phyloP scores from a whole-genome alignment of 768 basidiomycete species.

The Cantharellus anzutake region DNA sequence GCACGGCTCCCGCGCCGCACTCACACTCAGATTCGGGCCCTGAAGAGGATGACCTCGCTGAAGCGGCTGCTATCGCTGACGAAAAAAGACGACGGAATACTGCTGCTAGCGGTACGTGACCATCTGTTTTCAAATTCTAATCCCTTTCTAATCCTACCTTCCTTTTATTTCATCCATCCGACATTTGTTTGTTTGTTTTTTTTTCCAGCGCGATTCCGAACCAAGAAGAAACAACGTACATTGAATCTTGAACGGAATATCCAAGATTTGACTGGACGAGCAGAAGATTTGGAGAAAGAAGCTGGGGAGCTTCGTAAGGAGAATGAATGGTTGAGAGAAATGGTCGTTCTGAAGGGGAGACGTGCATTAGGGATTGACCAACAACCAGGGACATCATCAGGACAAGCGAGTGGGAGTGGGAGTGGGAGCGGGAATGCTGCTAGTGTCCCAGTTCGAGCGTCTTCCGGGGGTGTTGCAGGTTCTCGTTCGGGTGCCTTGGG shows the following conservation, averaged over 20 bases:
- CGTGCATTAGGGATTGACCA: not conserved
- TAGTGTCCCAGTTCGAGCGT: no score
- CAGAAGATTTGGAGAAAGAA: constrained; percentile 68
- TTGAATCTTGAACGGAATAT: constrained; percentile 55
- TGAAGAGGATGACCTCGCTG: constrained; percentile 11
- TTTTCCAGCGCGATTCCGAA: constrained; percentile 51
- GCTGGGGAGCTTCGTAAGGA: constrained; percentile 57
- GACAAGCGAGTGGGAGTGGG: no score
- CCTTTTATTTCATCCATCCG: not conserved
- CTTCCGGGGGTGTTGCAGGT: no score
- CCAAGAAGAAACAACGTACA: constrained; percentile 64
- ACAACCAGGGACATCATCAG: no score
- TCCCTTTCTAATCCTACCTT: constrained; percentile 4
- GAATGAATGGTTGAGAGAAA: constrained; percentile 74
- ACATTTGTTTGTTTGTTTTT: not conserved
- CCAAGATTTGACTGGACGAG: constrained; percentile 48
- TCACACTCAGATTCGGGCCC: not conserved
- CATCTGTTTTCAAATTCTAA: constrained; percentile 2
- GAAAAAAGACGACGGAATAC: constrained; percentile 72
- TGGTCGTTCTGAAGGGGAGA: constrained; percentile 60
- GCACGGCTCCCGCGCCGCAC: not conserved
- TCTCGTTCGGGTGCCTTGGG: no score
- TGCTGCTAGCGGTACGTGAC: constrained; percentile 50
- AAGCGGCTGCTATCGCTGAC: constrained; percentile 27
- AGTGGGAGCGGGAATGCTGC: no score